Evolutionary conservation across 2,329 filamentous ascomycete genomes (phyloP), one percentile per base, ranked within the genome.

Genomic region (Ophiostoma australiae): DNA sequence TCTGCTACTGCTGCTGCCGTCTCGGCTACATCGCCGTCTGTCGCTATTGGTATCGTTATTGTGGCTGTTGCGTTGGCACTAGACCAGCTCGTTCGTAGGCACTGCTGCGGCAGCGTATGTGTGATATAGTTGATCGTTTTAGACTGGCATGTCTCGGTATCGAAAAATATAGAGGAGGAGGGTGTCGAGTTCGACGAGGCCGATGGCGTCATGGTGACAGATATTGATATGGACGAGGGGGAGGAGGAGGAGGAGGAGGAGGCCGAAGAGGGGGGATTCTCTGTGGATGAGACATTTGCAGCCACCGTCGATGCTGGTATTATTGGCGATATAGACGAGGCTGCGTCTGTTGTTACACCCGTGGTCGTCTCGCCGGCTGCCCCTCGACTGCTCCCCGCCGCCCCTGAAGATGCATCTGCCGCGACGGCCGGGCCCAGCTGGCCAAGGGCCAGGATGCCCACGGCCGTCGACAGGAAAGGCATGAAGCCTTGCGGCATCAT

Each of bases 91-190:
- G 87, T 88, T 68, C 86, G 87, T 31, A 92, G 82, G 77, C 91
- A 94, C 81, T 91, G 90, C 78, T 92, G 90, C 13, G 90, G 90
- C 55, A 94, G 81, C 1, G 87, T 88, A 75, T 94, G 90, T 13
- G 91, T 94, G 73, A 94, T 92, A 79, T 94, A 93, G 80, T 94
- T 94, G 77, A 92, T 88, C 1, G 90, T 92, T 75, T 87, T 86
- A 70, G 81, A 84, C 75, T 86, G 84, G 80, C 86, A 89, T 10
- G 80, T 77, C 41, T 79, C 79, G 6, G 76, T 77, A 55, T 80
- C 79, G 6, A 75, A 23, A 0, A 55, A 20, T 11, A 69, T 41
- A 1, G 67, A 33, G 15, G 68, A 5, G 20, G 68, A 37, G 4
- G 68, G 33, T 15, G 31, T 39, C 15, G 68, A 27, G 20, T 48